These are phyloP conservation scores for Tricholoma bakamatsutake DNA, from an alignment of 768 basidiomycete species.

Conservation along the genomic window DNA sequence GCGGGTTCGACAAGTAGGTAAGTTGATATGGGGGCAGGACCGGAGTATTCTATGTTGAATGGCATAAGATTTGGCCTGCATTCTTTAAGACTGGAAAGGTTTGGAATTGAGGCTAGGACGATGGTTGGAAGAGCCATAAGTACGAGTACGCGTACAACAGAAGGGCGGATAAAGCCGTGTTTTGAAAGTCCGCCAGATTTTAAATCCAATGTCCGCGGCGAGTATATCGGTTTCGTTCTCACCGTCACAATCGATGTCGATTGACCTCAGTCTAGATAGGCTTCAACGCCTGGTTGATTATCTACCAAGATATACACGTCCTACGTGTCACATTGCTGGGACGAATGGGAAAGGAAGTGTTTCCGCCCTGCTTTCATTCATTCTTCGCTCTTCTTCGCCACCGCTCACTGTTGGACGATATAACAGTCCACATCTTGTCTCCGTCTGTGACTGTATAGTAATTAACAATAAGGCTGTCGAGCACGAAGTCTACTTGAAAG, in stretches of 20 bases:
- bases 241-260: conserved; percentile 45
- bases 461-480: conserved; percentile 55
- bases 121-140: not conserved
- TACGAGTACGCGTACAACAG: no score
- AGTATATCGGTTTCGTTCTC: no score
- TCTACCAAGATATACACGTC: conserved; percentile 60
- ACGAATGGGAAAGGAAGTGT: conserved; percentile 99
- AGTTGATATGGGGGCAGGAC: conserved; percentile 66
- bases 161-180: no score
- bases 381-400: conserved; percentile 46
- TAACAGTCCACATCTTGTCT: conserved; percentile 89
- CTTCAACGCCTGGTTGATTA: conserved; percentile 44
- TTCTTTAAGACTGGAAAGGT: conserved; percentile 7
- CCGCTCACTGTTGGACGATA: conserved; percentile 69
- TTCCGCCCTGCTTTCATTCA: conserved; percentile 74
- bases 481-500: conserved; percentile 37
- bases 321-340: conserved; percentile 87
- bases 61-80: conserved; percentile 75
- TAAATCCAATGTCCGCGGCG: no score
- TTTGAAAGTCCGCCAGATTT: no score
- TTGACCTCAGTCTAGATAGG: conserved; percentile 63
- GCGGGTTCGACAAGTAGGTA: conserved; percentile 61
- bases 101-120: not conserved
- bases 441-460: conserved; percentile 69
- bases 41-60: conserved; percentile 68